Evolutionary conservation across 768 basidiomycete species (phyloP), one percentile per base, ranked within the genome.

Genomic region (Serendipita vermifera): DNA sequence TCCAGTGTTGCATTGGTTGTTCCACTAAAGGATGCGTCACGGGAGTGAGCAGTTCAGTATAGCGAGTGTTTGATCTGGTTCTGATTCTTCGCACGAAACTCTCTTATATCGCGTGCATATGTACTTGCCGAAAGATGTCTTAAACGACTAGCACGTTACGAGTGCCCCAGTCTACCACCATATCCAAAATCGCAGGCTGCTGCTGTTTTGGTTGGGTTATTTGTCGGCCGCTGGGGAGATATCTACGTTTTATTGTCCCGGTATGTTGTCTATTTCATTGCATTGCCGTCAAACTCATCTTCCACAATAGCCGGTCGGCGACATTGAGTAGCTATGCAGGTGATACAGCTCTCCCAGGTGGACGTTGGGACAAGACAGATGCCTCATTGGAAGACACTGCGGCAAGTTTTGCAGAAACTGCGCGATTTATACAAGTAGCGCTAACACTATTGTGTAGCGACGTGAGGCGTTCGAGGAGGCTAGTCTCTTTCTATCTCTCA

Each of bases 391-490:
- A 92, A 63, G 84, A 85, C 58, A 83, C 89, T 2, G 90, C 89
- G 17, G 88, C 90, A 65, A 62, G 81, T 72, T 15, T 17, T 38
- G 15, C 43, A 29, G 24, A 31, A 2, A 24, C 31, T 33, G 56
- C 13, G 7, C 20, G 35, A 62, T 22, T 36, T 40, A 48, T 27
- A 41, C 56, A 31, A 7, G 13, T 24, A 2, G 29, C 33, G 3
- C n/a, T 53, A 17, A 6, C n/a, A 57, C 6, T 54, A 13, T 41
- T 33, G 20, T 17, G 7, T 48, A 91, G 89, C 71, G 91, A 55
- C 76, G 90, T 38, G 90, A 93, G 70, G 89, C 90, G 0, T 91
- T 79, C 58, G 91, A 94, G 68, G 91, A 94, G 78, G 91, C 89
- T 56, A 5, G 66, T 57, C 11, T 15, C 32, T 11, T 33, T 33